A percentile compares a stretch with the other conserved stretches of the same genome.
Conservation (phyloP, 306 rosid genomes). For the Prunus kanzakura region DNA sequence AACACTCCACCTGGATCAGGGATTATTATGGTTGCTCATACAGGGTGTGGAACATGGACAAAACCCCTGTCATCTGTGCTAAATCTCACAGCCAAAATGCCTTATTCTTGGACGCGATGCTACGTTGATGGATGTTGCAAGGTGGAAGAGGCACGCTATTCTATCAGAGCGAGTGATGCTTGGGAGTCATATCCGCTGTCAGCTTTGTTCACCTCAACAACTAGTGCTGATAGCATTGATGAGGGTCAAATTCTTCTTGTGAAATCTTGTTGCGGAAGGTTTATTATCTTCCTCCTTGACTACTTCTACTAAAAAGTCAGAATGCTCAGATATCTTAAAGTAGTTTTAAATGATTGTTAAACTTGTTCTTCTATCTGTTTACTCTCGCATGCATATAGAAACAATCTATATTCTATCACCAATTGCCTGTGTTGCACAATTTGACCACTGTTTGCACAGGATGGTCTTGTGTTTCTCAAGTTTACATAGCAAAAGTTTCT, state of each 20-base stretch:
- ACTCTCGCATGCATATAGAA: constrained; percentile 5
- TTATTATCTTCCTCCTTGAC: constrained; percentile 19
- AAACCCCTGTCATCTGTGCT: constrained; percentile 34
- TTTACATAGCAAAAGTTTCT: background rate
- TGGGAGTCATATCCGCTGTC: constrained; percentile 79
- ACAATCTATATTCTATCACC: background rate
- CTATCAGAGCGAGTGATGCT: constrained; percentile 72
- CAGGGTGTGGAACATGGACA: constrained; percentile 77
- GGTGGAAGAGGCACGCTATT: constrained; percentile 55
- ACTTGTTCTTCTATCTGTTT: background rate
- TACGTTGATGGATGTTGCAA: constrained; percentile 49
- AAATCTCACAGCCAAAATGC: constrained; percentile 27
- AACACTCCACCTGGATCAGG: constrained; percentile 47
- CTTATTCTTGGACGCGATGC: constrained; percentile 63
- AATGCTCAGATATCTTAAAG: background rate
- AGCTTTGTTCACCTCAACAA: constrained; percentile 44
- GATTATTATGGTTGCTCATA: constrained; percentile 72
- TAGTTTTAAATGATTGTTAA: background rate
- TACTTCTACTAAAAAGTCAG: constrained; percentile 9
- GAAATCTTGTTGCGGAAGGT: constrained; percentile 86
- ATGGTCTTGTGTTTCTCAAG: background rate
- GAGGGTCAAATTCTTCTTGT: constrained; percentile 55
- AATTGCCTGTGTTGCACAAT: background rate
- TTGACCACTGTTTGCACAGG: background rate
- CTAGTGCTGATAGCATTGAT: constrained; percentile 35